Conservation (phyloP, 768 basidiomycete species). For the Auricularia sp. region DNA sequence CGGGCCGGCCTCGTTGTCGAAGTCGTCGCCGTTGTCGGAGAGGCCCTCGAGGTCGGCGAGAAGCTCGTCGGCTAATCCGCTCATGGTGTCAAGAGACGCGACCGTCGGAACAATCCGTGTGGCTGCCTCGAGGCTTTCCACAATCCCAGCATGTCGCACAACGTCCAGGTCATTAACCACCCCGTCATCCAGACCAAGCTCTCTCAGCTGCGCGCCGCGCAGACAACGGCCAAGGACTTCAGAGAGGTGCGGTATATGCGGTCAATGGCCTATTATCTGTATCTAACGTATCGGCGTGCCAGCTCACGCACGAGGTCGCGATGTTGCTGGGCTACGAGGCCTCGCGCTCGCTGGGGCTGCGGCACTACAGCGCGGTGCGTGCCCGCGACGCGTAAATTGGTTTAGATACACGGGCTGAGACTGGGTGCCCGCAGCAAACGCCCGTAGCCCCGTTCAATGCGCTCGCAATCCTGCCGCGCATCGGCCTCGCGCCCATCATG, state of each 20-base stretch:
- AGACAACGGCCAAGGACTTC: conserved; percentile 63
- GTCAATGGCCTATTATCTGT: not conserved
- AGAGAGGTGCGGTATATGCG: conserved; percentile 44
- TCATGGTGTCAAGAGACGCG: not conserved
- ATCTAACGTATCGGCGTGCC: conserved; percentile 5
- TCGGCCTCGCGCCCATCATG: conserved; percentile 85
- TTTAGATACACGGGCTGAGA: conserved; percentile 3
- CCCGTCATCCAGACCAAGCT: conserved; percentile 66
- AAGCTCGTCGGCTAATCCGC: conserved; percentile 28
- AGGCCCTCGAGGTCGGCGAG: conserved; percentile 22
- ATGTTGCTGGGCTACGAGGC: conserved; percentile 79
- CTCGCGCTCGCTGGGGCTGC: conserved; percentile 54
- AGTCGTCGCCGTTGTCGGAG: conserved; percentile 18
- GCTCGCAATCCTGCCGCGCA: conserved; percentile 56
- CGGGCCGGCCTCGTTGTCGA: conserved; percentile 22
- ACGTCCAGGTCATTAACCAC: conserved; percentile 44
- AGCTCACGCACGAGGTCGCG: conserved; percentile 71
- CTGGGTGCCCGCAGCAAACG: conserved; percentile 41
- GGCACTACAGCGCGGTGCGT: conserved; percentile 55
- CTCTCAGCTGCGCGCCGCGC: conserved; percentile 54
- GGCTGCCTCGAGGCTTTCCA: not conserved
- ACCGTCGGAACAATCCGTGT: not conserved
- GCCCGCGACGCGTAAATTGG: not conserved
- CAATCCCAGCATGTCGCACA: not conserved
- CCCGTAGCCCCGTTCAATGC: conserved; percentile 78